Base-by-base conservation (phyloP, 2,329 filamentous ascomycete genomes). In the Corinectria fuckeliana region DNA sequence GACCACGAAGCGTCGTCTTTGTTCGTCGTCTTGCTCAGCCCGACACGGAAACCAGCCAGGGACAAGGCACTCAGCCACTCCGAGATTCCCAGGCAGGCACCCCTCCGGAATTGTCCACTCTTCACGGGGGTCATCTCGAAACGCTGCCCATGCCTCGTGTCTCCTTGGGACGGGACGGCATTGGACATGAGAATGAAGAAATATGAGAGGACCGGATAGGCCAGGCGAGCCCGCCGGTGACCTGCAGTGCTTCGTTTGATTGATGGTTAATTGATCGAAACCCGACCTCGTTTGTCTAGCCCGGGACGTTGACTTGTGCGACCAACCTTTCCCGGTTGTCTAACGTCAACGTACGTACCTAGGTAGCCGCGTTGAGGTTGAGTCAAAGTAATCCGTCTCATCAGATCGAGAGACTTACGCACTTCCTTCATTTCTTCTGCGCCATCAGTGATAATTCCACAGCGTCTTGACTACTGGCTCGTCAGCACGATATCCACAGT, bases 91-190 rank as follows among this genome's bases (percentile, higher is more conserved):
- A 45, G n/a, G 42, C 23, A 25, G 25, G 26, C 23, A 14, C 39
- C 42, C 42, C 42, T n/a, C n/a, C 23, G 28, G n/a, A 28, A 28
- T 16, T 26, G 28, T 45, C 42, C 42, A 45, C 25, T 18, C 42
- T 45, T 16, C 42, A 28, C 5, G 42, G 41, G 41, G 25, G 42
- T 45, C 20, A 26, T 56, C 52, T 34, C 52, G 36, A 56, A 56
- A 56, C 45, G 26, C 36, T 42, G 45, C 20, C 28, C 28, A 48
- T 48, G 45, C 34, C 45, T 45, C 42, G 25, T 45, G 42, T 45
- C 42, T 18, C 42, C 23, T 45, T n/a, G 42, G 23, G 25, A 45
- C 25, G 25, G 23, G 25, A 45, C 25, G 25, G 23, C 16, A 28
- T 28, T 25, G 42, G 11, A 25, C 23, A 45, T 18, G 13, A 26